These are phyloP conservation scores for Heteromeles arbutifolia DNA, from an alignment of 306 rosid species.

Conservation along the genomic window DNA sequence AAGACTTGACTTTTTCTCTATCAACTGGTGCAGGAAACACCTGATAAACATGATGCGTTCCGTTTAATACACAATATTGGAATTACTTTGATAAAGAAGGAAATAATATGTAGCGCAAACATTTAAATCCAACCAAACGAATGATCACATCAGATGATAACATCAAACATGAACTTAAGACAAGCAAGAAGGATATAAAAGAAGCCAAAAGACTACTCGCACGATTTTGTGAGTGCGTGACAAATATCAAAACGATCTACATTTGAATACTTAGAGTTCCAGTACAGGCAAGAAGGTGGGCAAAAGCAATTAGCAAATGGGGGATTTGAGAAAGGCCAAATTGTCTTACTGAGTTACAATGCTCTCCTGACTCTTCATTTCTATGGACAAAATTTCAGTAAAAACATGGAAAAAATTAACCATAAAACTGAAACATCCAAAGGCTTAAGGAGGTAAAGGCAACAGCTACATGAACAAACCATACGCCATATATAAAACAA, in stretches of 20 bases:
- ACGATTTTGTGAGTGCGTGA: neutral
- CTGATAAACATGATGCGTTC: conserved; percentile 30
- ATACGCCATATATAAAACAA: neutral
- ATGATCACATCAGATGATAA: neutral
- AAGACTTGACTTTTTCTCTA: conserved; percentile 84
- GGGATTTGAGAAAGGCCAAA: neutral
- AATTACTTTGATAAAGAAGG: neutral
- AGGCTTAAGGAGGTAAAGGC: neutral
- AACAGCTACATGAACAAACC: neutral
- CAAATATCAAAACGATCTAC: neutral
- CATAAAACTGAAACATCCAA: neutral
- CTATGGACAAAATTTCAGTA: neutral
- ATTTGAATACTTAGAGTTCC: neutral
- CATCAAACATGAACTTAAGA: neutral
- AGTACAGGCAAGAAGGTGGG: neutral
- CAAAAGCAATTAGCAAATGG: neutral
- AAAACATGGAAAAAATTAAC: neutral
- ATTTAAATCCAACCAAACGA: neutral
- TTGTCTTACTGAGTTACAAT: neutral
- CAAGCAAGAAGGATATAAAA: neutral
- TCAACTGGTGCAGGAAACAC: conserved; percentile 75
- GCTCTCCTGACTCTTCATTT: neutral
- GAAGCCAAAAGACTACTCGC: neutral
- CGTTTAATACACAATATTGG: neutral
- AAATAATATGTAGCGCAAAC: neutral